Base-by-base conservation (phyloP, 169 alveolate genomes). In the Babesia sp. region DNA sequence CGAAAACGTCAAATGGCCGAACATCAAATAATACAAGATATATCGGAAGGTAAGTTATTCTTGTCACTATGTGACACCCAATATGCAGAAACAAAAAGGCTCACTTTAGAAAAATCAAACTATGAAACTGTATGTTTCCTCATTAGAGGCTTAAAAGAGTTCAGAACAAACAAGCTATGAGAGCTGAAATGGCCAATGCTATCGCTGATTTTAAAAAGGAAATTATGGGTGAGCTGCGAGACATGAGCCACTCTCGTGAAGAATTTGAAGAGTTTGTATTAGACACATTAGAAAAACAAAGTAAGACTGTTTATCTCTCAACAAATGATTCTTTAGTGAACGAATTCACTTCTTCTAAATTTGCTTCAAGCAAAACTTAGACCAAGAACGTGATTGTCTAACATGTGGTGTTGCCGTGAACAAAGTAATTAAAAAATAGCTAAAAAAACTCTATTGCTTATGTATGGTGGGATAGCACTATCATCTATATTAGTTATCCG, bases 211-310 rank as follows among this genome's bases (percentile, higher is more conserved):
- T 60, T 26, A 54, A 67, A 46, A 59, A 41, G 24, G 45, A 20
- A 4, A 28, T 77, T 4, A 12, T 29, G 8, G 36, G 26, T 37
- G 70, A 50, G 22, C 11, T 77, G 24, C 22, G 45, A 29, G 56
- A 44, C 31, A 77, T 77, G 71, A 57, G 41, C 33, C 53, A 50
- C 11, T 16, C 70, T 33, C 59, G 86, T 31, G 86, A 77, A 28
- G 80, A 63, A 28, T 48, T 61, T 22, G 86, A 77, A 53, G 86
- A 77, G 45, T 68, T 39, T 51, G 73, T 77, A 20, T 57, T 77
- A 48, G 71, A 59, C 22, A 67, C 31, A 2, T 51, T 77, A 24
- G 86, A 77, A 67, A 8, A 31, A 12, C 63, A 71, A 37, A 77
- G 86, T 77, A 41, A 48, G 71, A 4, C 12, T 56, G 16, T 16